Evolutionary conservation across 2,329 filamentous ascomycete species (phyloP).

Genomic region (Botrytis medusae): DNA sequence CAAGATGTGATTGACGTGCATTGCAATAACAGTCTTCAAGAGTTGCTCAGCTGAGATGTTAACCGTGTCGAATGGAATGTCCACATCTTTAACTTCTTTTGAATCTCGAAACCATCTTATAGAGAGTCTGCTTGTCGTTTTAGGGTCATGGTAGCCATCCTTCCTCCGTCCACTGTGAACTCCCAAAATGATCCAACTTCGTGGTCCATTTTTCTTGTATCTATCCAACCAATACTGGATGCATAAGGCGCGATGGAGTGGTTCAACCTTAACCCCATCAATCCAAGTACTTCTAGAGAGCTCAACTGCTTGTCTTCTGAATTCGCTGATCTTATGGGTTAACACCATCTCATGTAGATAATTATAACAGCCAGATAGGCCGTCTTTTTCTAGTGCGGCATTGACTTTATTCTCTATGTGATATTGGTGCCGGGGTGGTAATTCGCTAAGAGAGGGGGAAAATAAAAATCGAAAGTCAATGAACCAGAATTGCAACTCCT

Average conservation of each 20-base stretch:
- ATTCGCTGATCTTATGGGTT: slow-evolving; percentile 84
- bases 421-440: slow-evolving; percentile 63
- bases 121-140: slow-evolving; percentile 54
- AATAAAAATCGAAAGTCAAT: slow-evolving; percentile 89
- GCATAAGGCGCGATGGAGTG: slow-evolving; percentile 76
- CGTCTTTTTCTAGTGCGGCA: slow-evolving; percentile 64
- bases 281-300: slow-evolving; percentile 74
- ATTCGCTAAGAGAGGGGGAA: slow-evolving; percentile 59
- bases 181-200: slow-evolving; percentile 90
- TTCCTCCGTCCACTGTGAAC: slow-evolving; percentile 64
- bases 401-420: slow-evolving; percentile 74
- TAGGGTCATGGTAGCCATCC: slow-evolving; percentile 44
- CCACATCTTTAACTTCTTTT: slow-evolving; percentile 67
- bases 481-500: slow-evolving; percentile 84
- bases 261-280: slow-evolving; percentile 73
- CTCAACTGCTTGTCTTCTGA: slow-evolving; percentile 73
- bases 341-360: slow-evolving; percentile 85
- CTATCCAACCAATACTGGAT: slow-evolving; percentile 87
- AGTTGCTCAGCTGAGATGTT: slow-evolving; percentile 72
- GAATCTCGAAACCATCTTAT: slow-evolving; percentile 84
- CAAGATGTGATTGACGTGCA: slow-evolving; percentile 72
- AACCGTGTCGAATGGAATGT: slow-evolving; percentile 65
- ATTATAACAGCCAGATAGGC: slow-evolving; percentile 77
- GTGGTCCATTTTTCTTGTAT: slow-evolving; percentile 56
- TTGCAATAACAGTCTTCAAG: slow-evolving; percentile 70